A percentile compares a stretch with the other conserved stretches of the same genome.
phyloP scores from a whole-genome alignment of 768 basidiomycete species.

The Leccinellum luteum region DNA sequence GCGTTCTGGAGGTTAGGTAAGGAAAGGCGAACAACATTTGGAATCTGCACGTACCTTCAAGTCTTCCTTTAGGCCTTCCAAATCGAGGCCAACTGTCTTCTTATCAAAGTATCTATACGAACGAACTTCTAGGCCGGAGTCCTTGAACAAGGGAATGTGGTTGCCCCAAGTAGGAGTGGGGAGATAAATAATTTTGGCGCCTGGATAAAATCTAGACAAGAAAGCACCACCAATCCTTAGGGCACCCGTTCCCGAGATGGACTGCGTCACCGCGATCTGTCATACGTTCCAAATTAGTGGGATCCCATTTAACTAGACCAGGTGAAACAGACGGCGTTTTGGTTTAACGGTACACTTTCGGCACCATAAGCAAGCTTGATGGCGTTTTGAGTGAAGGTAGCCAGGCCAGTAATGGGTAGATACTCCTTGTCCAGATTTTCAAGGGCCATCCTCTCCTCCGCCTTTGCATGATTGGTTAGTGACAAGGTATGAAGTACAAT shows the following conservation, averaged over 20 bases:
- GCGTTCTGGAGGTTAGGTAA: slow-evolving; percentile 44
- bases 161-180: slow-evolving; percentile 97
- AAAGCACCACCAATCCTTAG: slow-evolving; percentile 94
- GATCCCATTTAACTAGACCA: neutral
- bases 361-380: slow-evolving; percentile 89
- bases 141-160: slow-evolving; percentile 90
- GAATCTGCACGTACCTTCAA: slow-evolving; percentile 56
- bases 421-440: slow-evolving; percentile 90
- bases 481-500: neutral
- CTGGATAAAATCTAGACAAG: slow-evolving; percentile 83
- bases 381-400: slow-evolving; percentile 82
- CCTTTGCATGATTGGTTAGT: slow-evolving; percentile 40
- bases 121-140: slow-evolving; percentile 92
- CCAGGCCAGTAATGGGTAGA: slow-evolving; percentile 89
- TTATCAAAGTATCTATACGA: slow-evolving; percentile 94
- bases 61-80: slow-evolving; percentile 86
- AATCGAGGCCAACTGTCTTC: slow-evolving; percentile 87
- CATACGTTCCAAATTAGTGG: neutral
- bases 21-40: neutral
- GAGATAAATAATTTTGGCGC: slow-evolving; percentile 85
- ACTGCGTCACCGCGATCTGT: slow-evolving; percentile 84
- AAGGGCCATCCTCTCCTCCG: slow-evolving; percentile 68
- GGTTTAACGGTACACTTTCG: slow-evolving; percentile 68
- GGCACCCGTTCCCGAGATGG: slow-evolving; percentile 97
- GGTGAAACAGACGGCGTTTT: slow-evolving; percentile 63